These are phyloP conservation scores for Beauveria medogensis DNA, from an alignment of 2,329 filamentous ascomycete genomes.

Conservation along the genomic window DNA sequence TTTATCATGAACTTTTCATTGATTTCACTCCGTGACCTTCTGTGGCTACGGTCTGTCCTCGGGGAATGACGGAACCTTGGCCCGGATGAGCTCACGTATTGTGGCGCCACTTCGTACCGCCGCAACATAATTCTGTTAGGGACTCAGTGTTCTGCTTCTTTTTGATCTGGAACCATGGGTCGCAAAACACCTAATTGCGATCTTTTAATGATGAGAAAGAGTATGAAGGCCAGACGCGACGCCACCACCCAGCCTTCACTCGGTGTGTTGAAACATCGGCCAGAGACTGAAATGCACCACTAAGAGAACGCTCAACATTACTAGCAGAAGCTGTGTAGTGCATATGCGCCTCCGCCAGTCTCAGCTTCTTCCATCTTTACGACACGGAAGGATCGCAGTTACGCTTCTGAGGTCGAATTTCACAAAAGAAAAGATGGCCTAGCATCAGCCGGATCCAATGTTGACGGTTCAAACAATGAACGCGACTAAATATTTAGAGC, in stretches of 20 bases:
- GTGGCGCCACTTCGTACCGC: slow-evolving; percentile 1
- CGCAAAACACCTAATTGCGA: no score
- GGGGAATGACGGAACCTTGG: slow-evolving; percentile 1
- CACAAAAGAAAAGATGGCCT: slow-evolving; percentile 34
- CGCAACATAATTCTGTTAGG: neutral
- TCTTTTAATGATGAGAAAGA: no score
- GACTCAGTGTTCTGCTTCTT: neutral
- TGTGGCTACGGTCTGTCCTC: neutral
- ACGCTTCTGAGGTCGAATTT: slow-evolving; percentile 34
- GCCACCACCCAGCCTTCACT: slow-evolving; percentile 17
- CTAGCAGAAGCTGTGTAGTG: slow-evolving; percentile 31
- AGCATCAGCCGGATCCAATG: slow-evolving; percentile 22
- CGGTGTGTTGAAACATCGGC: no score
- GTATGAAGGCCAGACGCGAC: slow-evolving; percentile 18
- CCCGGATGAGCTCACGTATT: neutral
- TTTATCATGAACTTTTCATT: neutral
- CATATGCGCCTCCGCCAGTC: slow-evolving; percentile 25
- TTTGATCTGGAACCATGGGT: slow-evolving; percentile 13
- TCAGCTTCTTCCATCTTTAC: slow-evolving; percentile 22
- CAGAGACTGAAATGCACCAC: slow-evolving; percentile 27
- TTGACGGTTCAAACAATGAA: neutral
- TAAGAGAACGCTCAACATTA: slow-evolving; percentile 25
- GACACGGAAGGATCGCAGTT: slow-evolving; percentile 33
- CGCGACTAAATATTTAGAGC: no score
- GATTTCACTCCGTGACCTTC: neutral